Evolutionary conservation across 345 rosid species (phyloP).

Genomic region (Ceriops zippeliana): DNA sequence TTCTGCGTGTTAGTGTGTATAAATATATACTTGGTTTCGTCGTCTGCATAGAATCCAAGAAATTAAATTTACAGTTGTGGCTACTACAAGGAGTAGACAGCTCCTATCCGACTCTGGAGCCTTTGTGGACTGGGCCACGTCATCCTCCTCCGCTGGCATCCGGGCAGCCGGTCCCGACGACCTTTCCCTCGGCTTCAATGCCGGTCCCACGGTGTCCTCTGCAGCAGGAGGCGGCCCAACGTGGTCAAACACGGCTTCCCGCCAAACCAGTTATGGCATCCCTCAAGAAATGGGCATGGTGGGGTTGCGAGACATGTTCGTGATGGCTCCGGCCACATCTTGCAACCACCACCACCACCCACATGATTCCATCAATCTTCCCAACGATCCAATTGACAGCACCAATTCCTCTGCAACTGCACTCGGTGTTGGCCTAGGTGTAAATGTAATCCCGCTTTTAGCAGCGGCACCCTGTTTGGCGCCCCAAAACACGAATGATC

Average conservation of each 20-base stretch:
- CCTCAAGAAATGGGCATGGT: slow-evolving; percentile 83
- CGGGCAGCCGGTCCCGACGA: slow-evolving; percentile 68
- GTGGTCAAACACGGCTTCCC: slow-evolving; percentile 46
- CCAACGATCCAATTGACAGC: slow-evolving; percentile 33
- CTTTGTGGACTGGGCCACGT: slow-evolving; percentile 79
- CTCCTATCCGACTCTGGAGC: slow-evolving; percentile 83
- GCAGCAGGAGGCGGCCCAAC: slow-evolving; percentile 31
- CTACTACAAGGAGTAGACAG: slow-evolving; percentile 83
- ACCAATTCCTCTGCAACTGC: slow-evolving; percentile 51
- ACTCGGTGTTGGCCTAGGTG: slow-evolving; percentile 65
- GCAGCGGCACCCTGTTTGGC: slow-evolving; percentile 50
- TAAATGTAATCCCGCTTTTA: slow-evolving; percentile 74
- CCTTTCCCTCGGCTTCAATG: slow-evolving; percentile 95
- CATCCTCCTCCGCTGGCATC: slow-evolving; percentile 50
- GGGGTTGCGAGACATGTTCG: slow-evolving; percentile 64
- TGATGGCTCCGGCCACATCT: slow-evolving; percentile 68
- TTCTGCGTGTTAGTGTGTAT: not conserved
- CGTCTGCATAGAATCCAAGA: not conserved
- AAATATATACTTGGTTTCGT: slow-evolving; percentile 11
- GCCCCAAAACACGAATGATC: slow-evolving; percentile 50
- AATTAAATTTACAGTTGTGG: slow-evolving; percentile 56
- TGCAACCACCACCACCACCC: slow-evolving; percentile 52
- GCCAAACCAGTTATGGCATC: slow-evolving; percentile 52
- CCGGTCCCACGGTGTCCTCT: slow-evolving; percentile 51
- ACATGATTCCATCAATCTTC: slow-evolving; percentile 32